A percentile compares a stretch with the other conserved stretches of the same genome.
phyloP scores from a whole-genome alignment of 352 stramenopile species.

The Globisporangium perplexum region DNA sequence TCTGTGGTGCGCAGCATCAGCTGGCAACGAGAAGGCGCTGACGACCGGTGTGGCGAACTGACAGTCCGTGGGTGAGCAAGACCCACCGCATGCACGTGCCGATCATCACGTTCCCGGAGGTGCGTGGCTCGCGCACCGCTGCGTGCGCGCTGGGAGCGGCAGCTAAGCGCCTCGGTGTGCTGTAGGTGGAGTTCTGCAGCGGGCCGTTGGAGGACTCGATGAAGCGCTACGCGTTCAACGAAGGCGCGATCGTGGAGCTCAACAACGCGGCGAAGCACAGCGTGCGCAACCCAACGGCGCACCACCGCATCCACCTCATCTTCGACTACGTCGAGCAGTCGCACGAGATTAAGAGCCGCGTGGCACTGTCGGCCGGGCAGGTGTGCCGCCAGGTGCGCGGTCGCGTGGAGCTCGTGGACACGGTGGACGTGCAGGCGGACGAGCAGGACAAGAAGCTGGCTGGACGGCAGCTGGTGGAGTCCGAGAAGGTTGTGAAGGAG shows the following conservation, averaged over 20 bases:
- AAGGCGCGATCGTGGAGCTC: constrained; percentile 94
- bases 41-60: background rate
- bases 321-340: constrained; percentile 92
- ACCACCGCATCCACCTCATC: constrained; percentile 95
- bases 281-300: constrained; percentile 81
- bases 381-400: constrained; percentile 48
- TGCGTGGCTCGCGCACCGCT: background rate
- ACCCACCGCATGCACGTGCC: constrained; percentile 94
- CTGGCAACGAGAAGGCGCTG: background rate
- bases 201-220: constrained; percentile 46
- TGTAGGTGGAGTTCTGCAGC: constrained; percentile 45
- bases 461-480: constrained; percentile 18
- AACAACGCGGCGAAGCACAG: constrained; percentile 96
- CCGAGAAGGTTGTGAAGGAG: constrained; percentile 23
- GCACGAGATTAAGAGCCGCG: constrained; percentile 16
- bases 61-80: constrained; percentile 83
- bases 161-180: background rate
- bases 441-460: constrained; percentile 20
- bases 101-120: constrained; percentile 75
- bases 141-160: background rate
- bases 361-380: constrained; percentile 28
- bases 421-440: constrained; percentile 18
- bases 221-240: constrained; percentile 80
- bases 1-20: background rate
- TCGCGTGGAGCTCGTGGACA: constrained; percentile 38